phyloP scores from a whole-genome alignment of 176 grass and related monocot genomes.

The Lolium rigidum region DNA sequence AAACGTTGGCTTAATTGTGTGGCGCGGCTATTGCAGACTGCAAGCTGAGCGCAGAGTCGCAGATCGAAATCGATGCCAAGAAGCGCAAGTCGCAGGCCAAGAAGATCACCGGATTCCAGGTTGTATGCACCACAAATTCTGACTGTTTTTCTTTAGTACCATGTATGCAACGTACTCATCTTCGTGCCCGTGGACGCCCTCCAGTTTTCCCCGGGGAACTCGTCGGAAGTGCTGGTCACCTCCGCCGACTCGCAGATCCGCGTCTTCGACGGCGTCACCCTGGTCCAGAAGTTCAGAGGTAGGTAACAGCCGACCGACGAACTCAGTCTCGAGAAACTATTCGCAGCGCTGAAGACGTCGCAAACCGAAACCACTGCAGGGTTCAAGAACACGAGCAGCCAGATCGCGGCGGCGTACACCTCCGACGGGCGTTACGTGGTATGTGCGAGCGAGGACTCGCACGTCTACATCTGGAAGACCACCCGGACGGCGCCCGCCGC shows the following conservation, averaged over 20 bases:
- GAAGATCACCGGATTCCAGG: conserved; percentile 97
- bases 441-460: conserved; percentile 89
- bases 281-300: conserved; percentile 98
- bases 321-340: background rate
- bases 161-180: background rate
- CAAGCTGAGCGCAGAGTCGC: conserved; percentile 69
- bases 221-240: conserved; percentile 80
- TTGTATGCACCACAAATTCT: conserved; percentile 4
- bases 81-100: conserved; percentile 77
- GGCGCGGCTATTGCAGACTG: conserved; percentile 39
- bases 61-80: conserved; percentile 73
- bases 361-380: conserved; percentile 39
- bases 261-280: conserved; percentile 76
- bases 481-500: conserved; percentile 34
- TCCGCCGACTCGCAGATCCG: conserved; percentile 97
- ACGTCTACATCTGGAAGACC: conserved; percentile 67
- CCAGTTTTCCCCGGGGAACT: conserved; percentile 76
- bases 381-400: conserved; percentile 97
- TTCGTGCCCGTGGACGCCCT: background rate
- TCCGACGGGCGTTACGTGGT: conserved; percentile 70
- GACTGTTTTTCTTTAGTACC: background rate
- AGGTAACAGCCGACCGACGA: background rate
- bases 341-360: background rate
- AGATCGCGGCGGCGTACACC: conserved; percentile 89
- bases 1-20: background rate